These are phyloP conservation scores for Ophiostoma triangulosporum DNA, from an alignment of 2,329 filamentous ascomycete species.

Conservation along the genomic window DNA sequence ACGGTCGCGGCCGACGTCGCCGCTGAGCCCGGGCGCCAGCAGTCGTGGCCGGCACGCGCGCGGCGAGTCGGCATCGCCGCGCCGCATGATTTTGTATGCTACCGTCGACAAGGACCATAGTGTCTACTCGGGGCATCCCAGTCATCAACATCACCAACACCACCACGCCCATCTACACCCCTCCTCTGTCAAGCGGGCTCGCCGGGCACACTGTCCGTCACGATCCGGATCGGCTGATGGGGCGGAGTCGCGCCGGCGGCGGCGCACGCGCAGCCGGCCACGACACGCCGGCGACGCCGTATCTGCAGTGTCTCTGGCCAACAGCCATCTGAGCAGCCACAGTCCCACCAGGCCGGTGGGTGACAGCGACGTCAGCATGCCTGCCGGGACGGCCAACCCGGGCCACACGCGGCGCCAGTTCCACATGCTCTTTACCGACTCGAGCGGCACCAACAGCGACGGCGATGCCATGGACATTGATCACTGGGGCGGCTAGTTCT, in stretches of 20 bases:
- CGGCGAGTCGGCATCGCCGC: conserved; percentile 5
- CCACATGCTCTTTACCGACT: background rate
- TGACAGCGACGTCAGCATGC: background rate
- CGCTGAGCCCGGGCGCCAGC: background rate
- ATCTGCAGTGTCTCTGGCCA: background rate
- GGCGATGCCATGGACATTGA: conserved; percentile 6
- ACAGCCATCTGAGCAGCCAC: background rate
- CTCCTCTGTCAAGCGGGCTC: background rate
- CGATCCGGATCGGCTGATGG: conserved; percentile 5
- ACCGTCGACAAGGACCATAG: conserved; percentile 2
- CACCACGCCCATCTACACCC: background rate
- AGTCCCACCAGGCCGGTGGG: background rate
- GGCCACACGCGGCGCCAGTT: background rate
- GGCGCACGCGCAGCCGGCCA: conserved; percentile 7
- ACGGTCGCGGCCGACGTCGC: conserved; percentile 3
- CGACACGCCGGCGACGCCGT: background rate
- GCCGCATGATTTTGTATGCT: background rate
- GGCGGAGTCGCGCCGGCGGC: background rate
- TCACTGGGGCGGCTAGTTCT: too few relatives aligned
- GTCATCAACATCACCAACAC: background rate
- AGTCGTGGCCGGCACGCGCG: background rate
- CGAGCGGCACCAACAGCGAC: conserved; percentile 3
- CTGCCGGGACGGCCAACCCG: too few relatives aligned
- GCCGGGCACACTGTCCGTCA: conserved; percentile 3
- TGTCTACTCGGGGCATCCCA: background rate